These are phyloP conservation scores for Ziziphus jujuba DNA, from an alignment of 306 rosid species.

Conservation along the genomic window DNA sequence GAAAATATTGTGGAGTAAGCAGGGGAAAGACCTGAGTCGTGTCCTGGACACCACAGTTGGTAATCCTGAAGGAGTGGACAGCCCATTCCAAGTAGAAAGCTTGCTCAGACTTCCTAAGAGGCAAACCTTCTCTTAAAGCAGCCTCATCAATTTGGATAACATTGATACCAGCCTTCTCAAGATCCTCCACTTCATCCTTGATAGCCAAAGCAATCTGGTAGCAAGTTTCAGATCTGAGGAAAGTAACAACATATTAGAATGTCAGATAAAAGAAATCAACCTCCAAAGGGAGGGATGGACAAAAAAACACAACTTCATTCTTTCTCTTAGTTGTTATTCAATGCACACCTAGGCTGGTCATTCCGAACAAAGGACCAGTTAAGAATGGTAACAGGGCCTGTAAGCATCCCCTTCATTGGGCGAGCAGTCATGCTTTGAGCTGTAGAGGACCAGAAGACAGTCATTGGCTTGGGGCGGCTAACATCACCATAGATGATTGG, in stretches of 20 bases:
- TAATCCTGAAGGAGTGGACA: conserved; percentile 90
- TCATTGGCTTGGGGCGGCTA: conserved; percentile 94
- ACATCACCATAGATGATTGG: conserved; percentile 96
- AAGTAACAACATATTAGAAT: conserved; percentile 1
- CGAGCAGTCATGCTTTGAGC: conserved; percentile 55
- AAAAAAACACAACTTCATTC: background rate
- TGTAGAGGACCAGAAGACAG: conserved; percentile 49
- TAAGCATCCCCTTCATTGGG: conserved; percentile 99
- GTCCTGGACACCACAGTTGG: conserved; percentile 73
- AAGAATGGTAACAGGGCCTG: conserved; percentile 95
- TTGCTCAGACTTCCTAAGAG: conserved; percentile 87
- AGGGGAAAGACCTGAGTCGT: conserved; percentile 65
- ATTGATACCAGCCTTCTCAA: conserved; percentile 67
- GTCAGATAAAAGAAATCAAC: background rate
- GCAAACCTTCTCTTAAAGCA: conserved; percentile 87
- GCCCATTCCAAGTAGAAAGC: conserved; percentile 91
- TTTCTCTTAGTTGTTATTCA: background rate
- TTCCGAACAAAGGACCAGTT: conserved; percentile 93
- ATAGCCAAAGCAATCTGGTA: conserved; percentile 92
- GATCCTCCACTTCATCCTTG: conserved; percentile 94
- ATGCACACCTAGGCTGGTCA: conserved; percentile 76
- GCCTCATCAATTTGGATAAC: conserved; percentile 96
- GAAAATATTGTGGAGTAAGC: background rate
- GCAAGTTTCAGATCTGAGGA: conserved; percentile 68
- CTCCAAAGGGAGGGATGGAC: no score